These are phyloP conservation scores for Furcasterigmium furcatum DNA, from an alignment of 2,329 filamentous ascomycete genomes.

Conservation along the genomic window DNA sequence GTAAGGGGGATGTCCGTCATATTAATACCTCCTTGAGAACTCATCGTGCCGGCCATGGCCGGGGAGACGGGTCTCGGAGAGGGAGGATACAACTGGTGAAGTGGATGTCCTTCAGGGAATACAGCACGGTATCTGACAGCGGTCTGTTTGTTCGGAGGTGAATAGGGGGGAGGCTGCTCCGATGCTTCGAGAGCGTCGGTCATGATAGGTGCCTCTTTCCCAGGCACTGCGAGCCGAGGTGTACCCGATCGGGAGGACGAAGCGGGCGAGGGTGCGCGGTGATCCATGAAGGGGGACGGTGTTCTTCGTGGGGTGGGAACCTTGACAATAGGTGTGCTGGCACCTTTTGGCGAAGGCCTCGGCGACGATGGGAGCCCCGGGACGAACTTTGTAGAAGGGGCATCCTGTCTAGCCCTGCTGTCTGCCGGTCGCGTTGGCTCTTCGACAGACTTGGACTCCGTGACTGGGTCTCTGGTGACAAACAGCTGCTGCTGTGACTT, in stretches of 20 bases:
- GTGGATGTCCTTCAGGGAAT: constrained; percentile 51
- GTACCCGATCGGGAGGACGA: constrained; percentile 21
- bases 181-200: constrained; percentile 1
- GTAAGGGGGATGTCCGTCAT: constrained; percentile 58
- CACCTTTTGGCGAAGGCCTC: constrained; percentile 9
- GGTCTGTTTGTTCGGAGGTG: constrained; percentile 38
- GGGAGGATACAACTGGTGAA: constrained; percentile 44
- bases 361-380: constrained; percentile 14
- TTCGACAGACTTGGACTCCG: too few species aligned
- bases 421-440: too few species aligned
- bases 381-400: not conserved
- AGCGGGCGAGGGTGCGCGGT: constrained; percentile 13
- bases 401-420: not conserved
- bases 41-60: constrained; percentile 58
- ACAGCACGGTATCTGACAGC: constrained; percentile 53
- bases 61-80: constrained; percentile 63
- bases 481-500: constrained; percentile 11
- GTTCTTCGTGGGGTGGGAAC: constrained; percentile 30
- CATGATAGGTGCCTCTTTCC: constrained; percentile 3
- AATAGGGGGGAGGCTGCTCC: constrained; percentile 54
- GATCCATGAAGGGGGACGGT: constrained; percentile 21
- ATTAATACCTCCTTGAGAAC: constrained; percentile 56
- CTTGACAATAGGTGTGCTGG: constrained; percentile 28
- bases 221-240: constrained; percentile 6
- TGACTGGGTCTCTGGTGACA: not conserved